Evolutionary conservation across 2,329 filamentous ascomycete genomes (phyloP), one percentile per base, ranked within the genome.

Genomic region (Trichoderma simmonsii): DNA sequence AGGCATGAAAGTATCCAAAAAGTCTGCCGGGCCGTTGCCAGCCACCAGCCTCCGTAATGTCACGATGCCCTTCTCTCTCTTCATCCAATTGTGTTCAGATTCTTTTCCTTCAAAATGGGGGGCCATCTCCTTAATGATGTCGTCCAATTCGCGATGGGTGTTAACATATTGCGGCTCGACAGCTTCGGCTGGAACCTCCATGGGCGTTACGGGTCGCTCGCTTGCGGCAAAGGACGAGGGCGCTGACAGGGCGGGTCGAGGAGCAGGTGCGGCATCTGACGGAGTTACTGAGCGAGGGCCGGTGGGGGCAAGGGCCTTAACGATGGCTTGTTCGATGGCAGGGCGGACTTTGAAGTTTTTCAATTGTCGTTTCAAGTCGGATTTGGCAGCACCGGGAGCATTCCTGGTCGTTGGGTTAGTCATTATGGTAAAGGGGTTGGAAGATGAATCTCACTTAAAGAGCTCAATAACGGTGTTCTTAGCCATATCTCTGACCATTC

Each of bases 81-180:
- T 91, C 77, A 93, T 80, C 95, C 95, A 98, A 78, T 98, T 98
- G 73, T 93, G 90, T 79, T 98, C 95, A 0, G 92, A 90, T 83
- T 98, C 95, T 79, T 87, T 93, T 67, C 95, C 95, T 75, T 98
- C 94, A 74, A 98, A 98, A 79, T 88, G 87, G 68, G 86, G 86
- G 36, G 91, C 85, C 93, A 98, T 97, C 36, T 93, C 91, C 75
- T 89, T 90, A 79, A 97, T 90, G 1, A 92, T 90, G 30, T 97
- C 94, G 73, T 98, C 95, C n/a, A 98, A 84, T 79, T 98, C 94
- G 76, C 93, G 88, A 75, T 91, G 87, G 1, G 94, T 95, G 77
- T 95, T 93, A 71, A 97, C 90, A 78, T 95, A 94, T 32, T 92
- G 85, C 2, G 95, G 94, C 69, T 97, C 93, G 76, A 97, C 89